These are phyloP conservation scores for Mycena belliarum DNA, from an alignment of 768 basidiomycete species.

Conservation along the genomic window DNA sequence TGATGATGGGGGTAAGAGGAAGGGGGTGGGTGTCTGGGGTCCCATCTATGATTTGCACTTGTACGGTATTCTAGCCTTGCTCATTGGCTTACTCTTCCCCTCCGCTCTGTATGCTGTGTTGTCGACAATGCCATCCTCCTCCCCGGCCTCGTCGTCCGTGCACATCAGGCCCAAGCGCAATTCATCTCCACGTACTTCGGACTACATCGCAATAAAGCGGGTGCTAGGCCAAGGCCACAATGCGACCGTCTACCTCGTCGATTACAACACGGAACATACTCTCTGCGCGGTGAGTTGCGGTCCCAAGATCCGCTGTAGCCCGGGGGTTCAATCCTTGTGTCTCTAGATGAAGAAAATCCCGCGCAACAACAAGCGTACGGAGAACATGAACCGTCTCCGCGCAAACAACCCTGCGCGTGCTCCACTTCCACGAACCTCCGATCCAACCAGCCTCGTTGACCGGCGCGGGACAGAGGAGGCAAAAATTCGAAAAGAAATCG, in stretches of 20 bases:
- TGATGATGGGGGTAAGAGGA: slow-evolving; percentile 8
- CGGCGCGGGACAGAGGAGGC: slow-evolving; percentile 71
- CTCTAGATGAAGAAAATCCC: slow-evolving; percentile 21
- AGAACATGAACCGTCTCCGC: slow-evolving; percentile 20
- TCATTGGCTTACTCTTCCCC: not conserved
- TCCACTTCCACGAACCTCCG: slow-evolving; percentile 4
- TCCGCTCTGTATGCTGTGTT: not conserved
- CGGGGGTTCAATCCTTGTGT: not conserved
- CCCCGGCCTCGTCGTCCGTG: slow-evolving; percentile 1
- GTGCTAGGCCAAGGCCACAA: slow-evolving; percentile 19
- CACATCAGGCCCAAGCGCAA: not conserved
- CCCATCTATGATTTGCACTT: slow-evolving; percentile 1
- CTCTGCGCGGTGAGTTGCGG: slow-evolving; percentile 9
- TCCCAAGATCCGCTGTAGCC: not conserved
- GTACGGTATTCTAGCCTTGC: not conserved
- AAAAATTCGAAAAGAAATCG: slow-evolving; percentile 91
- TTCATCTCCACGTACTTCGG: not conserved
- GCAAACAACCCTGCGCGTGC: slow-evolving; percentile 20
- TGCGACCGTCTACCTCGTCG: slow-evolving; percentile 16
- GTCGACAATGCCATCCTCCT: not conserved
- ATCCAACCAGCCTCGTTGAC: slow-evolving; percentile 57
- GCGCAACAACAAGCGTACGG: slow-evolving; percentile 20
- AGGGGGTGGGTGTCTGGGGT: not conserved
- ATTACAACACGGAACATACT: slow-evolving; percentile 13
- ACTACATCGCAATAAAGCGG: slow-evolving; percentile 8